Evolutionary conservation across 768 basidiomycete species (phyloP), one percentile per base, ranked within the genome.

Genomic region (Suillus ampliporus): DNA sequence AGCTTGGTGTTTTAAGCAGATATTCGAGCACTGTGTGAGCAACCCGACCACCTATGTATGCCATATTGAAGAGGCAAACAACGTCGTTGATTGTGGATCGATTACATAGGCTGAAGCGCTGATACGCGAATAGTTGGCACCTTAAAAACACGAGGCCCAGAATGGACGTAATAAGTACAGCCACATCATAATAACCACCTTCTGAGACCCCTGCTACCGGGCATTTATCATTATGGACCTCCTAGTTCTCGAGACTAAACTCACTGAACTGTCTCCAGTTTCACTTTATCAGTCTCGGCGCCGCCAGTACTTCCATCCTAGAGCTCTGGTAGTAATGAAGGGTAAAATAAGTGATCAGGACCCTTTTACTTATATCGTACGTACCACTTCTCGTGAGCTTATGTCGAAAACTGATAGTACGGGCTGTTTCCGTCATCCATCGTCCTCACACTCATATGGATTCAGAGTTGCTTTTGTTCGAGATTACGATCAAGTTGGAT

Each of bases 311-410:
- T 48, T 15, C 15, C 15, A 48, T 26, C 15, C 47, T 28, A 34
- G 28, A 7, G 3, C 31, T 51, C 50, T 11, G 47, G 19, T 34
- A 4, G 31, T 31, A 31, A 31, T 28, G 28, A n/a, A n/a, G 5
- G 17, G 17, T 26, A 31, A 19, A n/a, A 26, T 4, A 17, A 19
- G 28, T 28, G 26, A 48, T 1, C 15, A 28, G 47, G 47, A 15
- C 8, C 10, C 11, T 13, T 31, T 13, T 3, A 51, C 0, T n/a
- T 51, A 31, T 19, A 13, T 5, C 3, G 31, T 34, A 31, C 31
- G 50, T 51, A 51, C 19, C 11, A 51, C 31, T 51, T 34, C 28
- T 51, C 50, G 50, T 28, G 48, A 51, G 11, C 19, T 51, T 51
- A 13, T 10, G 31, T n/a, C 48, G 26, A 28, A n/a, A n/a, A 31